These are phyloP conservation scores for Mrakia frigida DNA, from an alignment of 768 basidiomycete genomes.

Conservation along the genomic window DNA sequence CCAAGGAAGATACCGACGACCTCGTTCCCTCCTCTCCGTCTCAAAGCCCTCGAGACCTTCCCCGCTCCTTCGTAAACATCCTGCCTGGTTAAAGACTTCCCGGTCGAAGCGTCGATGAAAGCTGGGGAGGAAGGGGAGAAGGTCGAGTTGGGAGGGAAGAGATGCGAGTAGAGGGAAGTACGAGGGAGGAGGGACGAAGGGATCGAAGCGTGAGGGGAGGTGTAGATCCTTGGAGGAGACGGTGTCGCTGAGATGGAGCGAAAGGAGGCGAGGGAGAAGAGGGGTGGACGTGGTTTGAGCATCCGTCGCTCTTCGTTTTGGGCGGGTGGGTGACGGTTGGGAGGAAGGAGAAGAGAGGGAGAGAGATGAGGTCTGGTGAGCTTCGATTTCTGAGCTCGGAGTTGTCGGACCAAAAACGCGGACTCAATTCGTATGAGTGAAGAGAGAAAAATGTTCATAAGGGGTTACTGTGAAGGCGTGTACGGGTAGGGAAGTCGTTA, in stretches of 20 bases:
- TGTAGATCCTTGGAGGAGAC: slow-evolving; percentile 8
- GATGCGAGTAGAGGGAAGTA: slow-evolving; percentile 25
- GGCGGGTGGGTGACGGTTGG: too few species aligned
- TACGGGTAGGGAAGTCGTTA: too few species aligned
- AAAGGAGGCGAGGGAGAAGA: background rate
- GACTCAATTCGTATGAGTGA: too few species aligned
- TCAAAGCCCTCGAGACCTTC: slow-evolving; percentile 58
- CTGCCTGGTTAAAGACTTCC: slow-evolving; percentile 54
- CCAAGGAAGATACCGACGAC: slow-evolving; percentile 20
- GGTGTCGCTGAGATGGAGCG: background rate
- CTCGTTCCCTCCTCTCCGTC: slow-evolving; percentile 18
- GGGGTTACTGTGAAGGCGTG: too few species aligned
- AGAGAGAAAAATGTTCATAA: too few species aligned
- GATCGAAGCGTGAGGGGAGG: slow-evolving; percentile 9
- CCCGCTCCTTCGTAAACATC: slow-evolving; percentile 55
- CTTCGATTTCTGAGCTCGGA: too few species aligned
- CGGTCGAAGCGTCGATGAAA: slow-evolving; percentile 63
- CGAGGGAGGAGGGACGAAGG: slow-evolving; percentile 4
- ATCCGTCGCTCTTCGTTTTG: background rate
- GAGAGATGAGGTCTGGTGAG: too few species aligned
- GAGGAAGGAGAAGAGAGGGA: too few species aligned
- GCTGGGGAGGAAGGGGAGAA: slow-evolving; percentile 46
- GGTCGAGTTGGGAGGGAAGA: slow-evolving; percentile 17
- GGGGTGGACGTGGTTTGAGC: background rate
- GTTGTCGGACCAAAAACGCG: too few species aligned